Base-by-base conservation (phyloP, 2,329 filamentous ascomycete genomes). In the Westerdykella ornata region DNA sequence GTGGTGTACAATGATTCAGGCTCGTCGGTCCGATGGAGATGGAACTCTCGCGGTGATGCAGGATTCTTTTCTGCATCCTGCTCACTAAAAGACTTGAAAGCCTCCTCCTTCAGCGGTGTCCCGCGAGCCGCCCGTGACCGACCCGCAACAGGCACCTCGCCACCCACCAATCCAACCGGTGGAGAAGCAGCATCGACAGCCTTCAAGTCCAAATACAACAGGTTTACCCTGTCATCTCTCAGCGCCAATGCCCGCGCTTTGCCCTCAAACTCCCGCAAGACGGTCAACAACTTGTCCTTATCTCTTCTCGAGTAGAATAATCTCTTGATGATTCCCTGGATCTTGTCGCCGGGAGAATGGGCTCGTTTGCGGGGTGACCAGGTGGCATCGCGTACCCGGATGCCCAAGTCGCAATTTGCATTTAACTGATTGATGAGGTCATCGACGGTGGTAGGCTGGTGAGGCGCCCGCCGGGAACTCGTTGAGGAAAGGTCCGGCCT, bases 321-420 rank as follows among this genome's bases (percentile, higher is more conserved):
- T 5, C 17, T 36, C 20, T 60, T 41, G 16, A 67, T 48, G 6
- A 36, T 19, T 1, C 32, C 39, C 14, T 43, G 49, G 2, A 55
- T 42, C 13, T 44, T 50, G 3, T 57, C 52, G 5, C 43, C 39
- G 5, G 39, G 31, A 3, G 37, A 38, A 16, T 44, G 42, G 11
- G 34, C 36, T 9, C 32, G 40, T 22, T 36, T 50, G 8, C 31
- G 41, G 2, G 60, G 62, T 2, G 61, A 62, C 48, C 52, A 56
- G 3, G n/a, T 41, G 4, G 35, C 22, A 3, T 41, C 43, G 13
- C 49, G 46, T 5, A 49, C 6, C 2, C 31, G 35, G 1, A 65
- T 37, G 1, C 52, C 56, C 0, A 65, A 12, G 2, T 46, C 44
- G 46, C 52, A 60, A n/a, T 48, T 16, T 2, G 33, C 13, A 30